These are phyloP conservation scores for Auriculariales sp. DNA, from an alignment of 768 basidiomycete species.

Conservation along the genomic window DNA sequence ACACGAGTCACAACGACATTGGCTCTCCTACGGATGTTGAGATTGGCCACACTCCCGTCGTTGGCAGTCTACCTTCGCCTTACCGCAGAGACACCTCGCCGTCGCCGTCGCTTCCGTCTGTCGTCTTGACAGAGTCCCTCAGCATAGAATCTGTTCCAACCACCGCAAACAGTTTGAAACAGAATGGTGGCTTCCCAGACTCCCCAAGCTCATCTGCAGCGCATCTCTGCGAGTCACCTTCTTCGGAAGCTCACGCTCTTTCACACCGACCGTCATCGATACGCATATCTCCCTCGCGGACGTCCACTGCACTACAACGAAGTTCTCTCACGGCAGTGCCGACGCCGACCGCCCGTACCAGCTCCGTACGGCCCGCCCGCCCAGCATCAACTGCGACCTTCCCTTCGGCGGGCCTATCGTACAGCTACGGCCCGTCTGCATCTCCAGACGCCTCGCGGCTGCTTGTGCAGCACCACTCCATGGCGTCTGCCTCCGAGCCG, in stretches of 20 bases:
- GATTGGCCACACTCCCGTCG: not conserved
- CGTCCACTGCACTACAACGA: not conserved
- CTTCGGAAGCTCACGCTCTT: not conserved
- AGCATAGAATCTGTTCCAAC: not conserved
- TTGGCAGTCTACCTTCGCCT: not conserved
- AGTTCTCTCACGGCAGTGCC: not conserved
- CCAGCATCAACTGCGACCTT: no score
- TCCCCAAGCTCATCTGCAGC: not conserved
- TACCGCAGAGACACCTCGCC: not conserved
- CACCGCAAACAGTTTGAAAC: not conserved
- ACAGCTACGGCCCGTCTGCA: no score
- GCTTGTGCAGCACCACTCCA: slow-evolving; percentile 53
- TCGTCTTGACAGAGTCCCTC: not conserved
- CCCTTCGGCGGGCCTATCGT: no score
- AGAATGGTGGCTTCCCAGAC: not conserved
- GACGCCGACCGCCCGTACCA: no score
- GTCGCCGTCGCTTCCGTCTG: not conserved
- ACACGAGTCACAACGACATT: not conserved
- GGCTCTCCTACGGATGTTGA: not conserved
- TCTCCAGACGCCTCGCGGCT: slow-evolving; percentile 30
- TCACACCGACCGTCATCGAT: not conserved
- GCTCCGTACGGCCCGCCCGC: no score
- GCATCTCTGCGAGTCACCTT: not conserved
- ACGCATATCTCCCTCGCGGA: not conserved
- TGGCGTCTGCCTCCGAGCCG: slow-evolving; percentile 73